Conservation (phyloP, 2,329 filamentous ascomycete genomes). For the Cladophialophora yegresii region DNA sequence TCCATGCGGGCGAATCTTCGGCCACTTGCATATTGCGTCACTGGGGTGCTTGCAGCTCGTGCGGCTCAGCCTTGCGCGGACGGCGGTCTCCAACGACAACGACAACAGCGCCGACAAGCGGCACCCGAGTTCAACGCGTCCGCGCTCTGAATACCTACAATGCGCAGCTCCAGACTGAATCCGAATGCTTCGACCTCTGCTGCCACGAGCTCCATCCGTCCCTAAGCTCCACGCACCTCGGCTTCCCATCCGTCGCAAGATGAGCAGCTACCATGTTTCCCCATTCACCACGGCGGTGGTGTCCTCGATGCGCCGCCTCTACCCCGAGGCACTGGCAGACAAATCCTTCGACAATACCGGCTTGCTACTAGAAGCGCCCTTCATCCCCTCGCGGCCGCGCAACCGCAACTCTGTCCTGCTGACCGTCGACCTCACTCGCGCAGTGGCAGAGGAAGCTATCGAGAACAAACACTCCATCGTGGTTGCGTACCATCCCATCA, state of each 20-base stretch:
- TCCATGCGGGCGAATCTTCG: slow-evolving; percentile 7
- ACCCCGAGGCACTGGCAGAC: slow-evolving; percentile 86
- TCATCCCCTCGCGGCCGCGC: slow-evolving; percentile 54
- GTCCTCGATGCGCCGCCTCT: slow-evolving; percentile 78
- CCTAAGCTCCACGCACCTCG: slow-evolving; percentile 13
- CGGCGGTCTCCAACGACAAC: not conserved
- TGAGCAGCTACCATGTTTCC: slow-evolving; percentile 43
- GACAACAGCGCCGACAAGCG: too few species aligned
- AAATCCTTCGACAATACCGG: slow-evolving; percentile 97
- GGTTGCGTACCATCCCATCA: slow-evolving; percentile 93
- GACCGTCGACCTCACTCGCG: slow-evolving; percentile 86
- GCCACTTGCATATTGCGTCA: slow-evolving; percentile 16
- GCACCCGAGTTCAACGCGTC: not conserved
- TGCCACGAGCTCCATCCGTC: not conserved
- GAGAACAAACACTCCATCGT: slow-evolving; percentile 72
- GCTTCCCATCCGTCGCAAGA: slow-evolving; percentile 16
- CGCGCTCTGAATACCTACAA: not conserved
- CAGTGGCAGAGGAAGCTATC: slow-evolving; percentile 89
- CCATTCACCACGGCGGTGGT: slow-evolving; percentile 71
- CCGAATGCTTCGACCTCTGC: slow-evolving; percentile 21
- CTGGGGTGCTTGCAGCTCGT: not conserved
- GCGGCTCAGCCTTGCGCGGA: slow-evolving; percentile 1
- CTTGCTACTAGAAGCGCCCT: slow-evolving; percentile 69
- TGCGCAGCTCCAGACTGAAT: not conserved
- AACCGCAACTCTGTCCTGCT: slow-evolving; percentile 71